Evolutionary conservation across 768 basidiomycete species (phyloP).

Genomic region (Mycena vitilis): DNA sequence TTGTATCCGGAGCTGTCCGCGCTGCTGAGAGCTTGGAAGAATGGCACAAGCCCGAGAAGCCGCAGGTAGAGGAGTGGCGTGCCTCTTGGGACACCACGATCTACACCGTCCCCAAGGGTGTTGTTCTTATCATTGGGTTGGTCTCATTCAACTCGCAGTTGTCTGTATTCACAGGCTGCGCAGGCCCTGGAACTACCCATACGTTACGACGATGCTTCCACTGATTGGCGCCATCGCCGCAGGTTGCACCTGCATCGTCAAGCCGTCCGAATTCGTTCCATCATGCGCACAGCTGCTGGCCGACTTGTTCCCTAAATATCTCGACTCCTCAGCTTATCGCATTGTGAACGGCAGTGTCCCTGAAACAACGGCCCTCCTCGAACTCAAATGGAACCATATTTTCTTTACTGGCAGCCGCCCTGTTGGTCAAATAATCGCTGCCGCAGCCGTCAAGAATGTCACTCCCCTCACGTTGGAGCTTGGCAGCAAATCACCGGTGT

Average conservation of each 20-base stretch:
- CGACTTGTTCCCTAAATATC: conserved; percentile 59
- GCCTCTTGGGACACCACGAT: conserved; percentile 22
- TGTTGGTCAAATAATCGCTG: conserved; percentile 46
- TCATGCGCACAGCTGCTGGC: conserved; percentile 50
- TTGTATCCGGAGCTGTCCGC: conserved; percentile 17
- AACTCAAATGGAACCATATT: conserved; percentile 36
- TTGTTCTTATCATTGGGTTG: conserved; percentile 22
- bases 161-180: not conserved
- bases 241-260: conserved; percentile 75
- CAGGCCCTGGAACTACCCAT: conserved; percentile 79
- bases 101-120: conserved; percentile 17
- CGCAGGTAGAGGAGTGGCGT: conserved; percentile 14
- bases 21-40: conserved; percentile 23
- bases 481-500: conserved; percentile 56
- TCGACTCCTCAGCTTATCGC: conserved; percentile 54
- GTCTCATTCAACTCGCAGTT: too few species aligned
- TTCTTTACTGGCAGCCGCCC: conserved; percentile 36
- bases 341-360: conserved; percentile 57
- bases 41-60: conserved; percentile 28
- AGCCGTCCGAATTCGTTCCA: conserved; percentile 70
- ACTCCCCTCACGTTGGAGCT: conserved; percentile 51
- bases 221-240: conserved; percentile 79
- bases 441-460: conserved; percentile 49
- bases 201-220: conserved; percentile 66
- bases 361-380: conserved; percentile 42